Evolutionary conservation across 345 rosid genomes (phyloP).

Genomic region (Anacardium occidentale): DNA sequence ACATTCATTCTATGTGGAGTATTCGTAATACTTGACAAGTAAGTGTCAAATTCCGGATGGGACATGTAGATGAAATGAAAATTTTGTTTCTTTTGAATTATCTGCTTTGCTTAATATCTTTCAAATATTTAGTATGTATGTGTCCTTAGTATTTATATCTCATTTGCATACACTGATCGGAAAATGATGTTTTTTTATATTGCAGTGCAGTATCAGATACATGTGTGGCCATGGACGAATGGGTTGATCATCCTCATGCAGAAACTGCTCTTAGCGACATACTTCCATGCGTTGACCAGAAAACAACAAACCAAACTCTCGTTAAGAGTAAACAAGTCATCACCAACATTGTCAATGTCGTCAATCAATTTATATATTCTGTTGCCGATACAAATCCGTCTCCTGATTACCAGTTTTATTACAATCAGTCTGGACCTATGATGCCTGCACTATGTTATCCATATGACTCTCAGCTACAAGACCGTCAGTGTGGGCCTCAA

Average conservation of each 20-base stretch:
- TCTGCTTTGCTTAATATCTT: too few species aligned
- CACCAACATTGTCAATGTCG: constrained; percentile 69
- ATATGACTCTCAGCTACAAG: constrained; percentile 56
- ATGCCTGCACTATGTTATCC: constrained; percentile 93
- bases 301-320: constrained; percentile 85
- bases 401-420: constrained; percentile 42
- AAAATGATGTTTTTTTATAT: constrained; percentile 10
- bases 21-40: constrained; percentile 80
- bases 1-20: constrained; percentile 86
- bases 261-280: constrained; percentile 88
- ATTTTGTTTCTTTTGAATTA: neutral
- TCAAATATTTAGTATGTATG: too few species aligned
- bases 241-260: constrained; percentile 88
- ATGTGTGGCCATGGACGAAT: constrained; percentile 89
- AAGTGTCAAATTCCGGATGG: constrained; percentile 27
- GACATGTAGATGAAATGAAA: constrained; percentile 7
- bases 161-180: neutral
- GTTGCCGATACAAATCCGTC: constrained; percentile 79
- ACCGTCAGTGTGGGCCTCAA: constrained; percentile 55
- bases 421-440: constrained; percentile 83
- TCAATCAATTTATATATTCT: constrained; percentile 74
- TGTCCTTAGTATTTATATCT: neutral
- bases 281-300: constrained; percentile 91
- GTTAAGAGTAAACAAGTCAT: constrained; percentile 88
- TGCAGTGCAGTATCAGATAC: constrained; percentile 80